Conservation (phyloP, 306 rosid genomes). For the Leucaena leucocephala region DNA sequence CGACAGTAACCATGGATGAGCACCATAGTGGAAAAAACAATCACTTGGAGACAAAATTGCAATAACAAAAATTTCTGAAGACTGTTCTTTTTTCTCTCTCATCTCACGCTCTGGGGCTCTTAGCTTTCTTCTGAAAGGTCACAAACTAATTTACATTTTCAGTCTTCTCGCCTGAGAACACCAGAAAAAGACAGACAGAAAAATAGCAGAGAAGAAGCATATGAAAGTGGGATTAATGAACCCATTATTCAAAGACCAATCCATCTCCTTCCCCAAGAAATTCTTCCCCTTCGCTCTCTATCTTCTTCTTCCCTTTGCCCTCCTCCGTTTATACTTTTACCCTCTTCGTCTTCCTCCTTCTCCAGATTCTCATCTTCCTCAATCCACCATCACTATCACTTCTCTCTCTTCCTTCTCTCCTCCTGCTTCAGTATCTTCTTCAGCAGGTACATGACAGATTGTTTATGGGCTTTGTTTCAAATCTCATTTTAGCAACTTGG, state of each 20-base stretch:
- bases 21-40: not conserved
- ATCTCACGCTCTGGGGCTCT: not conserved
- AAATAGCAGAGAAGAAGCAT: constrained; percentile 13
- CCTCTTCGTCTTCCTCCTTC: constrained; percentile 51
- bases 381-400: constrained; percentile 31
- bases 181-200: not conserved
- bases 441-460: constrained; percentile 34
- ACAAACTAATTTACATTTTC: not conserved
- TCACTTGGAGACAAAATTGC: not conserved
- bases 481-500: constrained; percentile 20
- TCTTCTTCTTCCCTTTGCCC: constrained; percentile 64
- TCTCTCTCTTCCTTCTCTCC: constrained; percentile 35
- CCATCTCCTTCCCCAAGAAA: constrained; percentile 42
- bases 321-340: constrained; percentile 64
- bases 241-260: constrained; percentile 58
- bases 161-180: constrained; percentile 23
- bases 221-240: constrained; percentile 50
- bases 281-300: constrained; percentile 63
- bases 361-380: constrained; percentile 46
- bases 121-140: not conserved
- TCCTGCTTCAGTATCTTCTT: constrained; percentile 27
- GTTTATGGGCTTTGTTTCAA: constrained; percentile 20
- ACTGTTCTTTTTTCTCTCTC: constrained; percentile 17
- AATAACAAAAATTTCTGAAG: not conserved
- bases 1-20: not conserved